Base-by-base conservation (phyloP, 1,284 basidiomycete genomes). In the Mycena sp. region DNA sequence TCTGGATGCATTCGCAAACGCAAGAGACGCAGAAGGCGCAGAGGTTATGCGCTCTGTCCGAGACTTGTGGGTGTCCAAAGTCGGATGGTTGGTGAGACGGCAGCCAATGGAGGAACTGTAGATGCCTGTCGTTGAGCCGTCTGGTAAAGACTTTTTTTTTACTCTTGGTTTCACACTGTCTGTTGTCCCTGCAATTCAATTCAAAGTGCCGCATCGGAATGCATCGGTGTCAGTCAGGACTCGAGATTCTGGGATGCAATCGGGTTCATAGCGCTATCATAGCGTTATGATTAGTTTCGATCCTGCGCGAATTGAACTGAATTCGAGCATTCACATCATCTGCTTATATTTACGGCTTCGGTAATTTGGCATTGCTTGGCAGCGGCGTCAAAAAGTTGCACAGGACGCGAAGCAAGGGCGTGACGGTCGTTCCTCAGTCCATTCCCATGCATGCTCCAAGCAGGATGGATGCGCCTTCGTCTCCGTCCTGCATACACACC, bases 1-100 rank as follows among this genome's bases (percentile, higher is more conserved):
- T 2, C 71, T 94, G 69, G 90, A 93, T 57, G 83, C 84, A 53
- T 85, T 90, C 71, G 86, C 87, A 3, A 82, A 81, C 41, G 77
- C 79, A 69, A 86, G 82, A 72, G 80, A 70, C 37, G 70, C 74
- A 28, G 80, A 86, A 58, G 84, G 84, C 4, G 76, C 82, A 65
- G 77, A 80, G 25, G 76, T 81, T 44, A 84, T 93, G 82, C 80
- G 83, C 70, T 79, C 78, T 19, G 78, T 91, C 44, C 79, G 91
- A 64, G 88, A 93, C 72, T 77, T 78, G 41, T 93, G 91, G 91
- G 84, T 92, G 7, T 68, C 72, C 17, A 88, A 86, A 69, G 90
- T 91, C 17, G 92, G 92, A 1, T 94, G 92, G 92, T 72, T 93
- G 40, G 87, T 91, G 14, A 87, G 89, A 5, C 83, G 89, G 30